Percentiles rank a stretch among this genome's conserved stretches.
Conservation (phyloP, 2,329 filamentous ascomycete species). For the Diaporthe nobilis region DNA sequence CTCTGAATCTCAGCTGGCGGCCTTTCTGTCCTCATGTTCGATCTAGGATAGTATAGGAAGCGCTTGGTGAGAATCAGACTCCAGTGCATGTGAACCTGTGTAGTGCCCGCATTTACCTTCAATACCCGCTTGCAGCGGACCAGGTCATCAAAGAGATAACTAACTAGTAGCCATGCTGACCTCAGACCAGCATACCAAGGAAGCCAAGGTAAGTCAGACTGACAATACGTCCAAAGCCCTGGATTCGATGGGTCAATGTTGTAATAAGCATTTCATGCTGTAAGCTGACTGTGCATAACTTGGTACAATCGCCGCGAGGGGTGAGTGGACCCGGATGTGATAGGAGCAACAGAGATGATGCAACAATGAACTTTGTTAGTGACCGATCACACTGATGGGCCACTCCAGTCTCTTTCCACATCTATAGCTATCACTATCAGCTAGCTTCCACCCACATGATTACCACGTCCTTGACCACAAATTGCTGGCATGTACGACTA, state of each 20-base stretch:
- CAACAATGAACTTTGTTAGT: neutral
- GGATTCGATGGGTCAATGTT: neutral
- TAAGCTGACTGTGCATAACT: neutral
- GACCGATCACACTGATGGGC: neutral
- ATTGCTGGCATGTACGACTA: neutral
- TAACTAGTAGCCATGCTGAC: neutral
- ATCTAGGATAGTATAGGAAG: no score
- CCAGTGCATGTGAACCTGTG: neutral
- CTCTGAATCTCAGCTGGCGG: neutral
- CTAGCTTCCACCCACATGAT: no score
- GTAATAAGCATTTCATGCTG: neutral
- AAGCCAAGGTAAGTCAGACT: neutral
- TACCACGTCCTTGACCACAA: neutral
- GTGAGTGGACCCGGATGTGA: constrained; percentile 8
- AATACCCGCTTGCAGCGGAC: neutral
- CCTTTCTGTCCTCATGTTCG: no score
- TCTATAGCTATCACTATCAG: neutral
- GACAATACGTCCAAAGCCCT: no score
- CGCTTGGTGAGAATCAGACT: neutral
- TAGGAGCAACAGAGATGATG: neutral
- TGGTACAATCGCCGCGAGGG: neutral
- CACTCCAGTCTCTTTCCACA: neutral
- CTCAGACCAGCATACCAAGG: neutral
- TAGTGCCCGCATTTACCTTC: neutral
- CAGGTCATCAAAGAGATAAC: neutral